Conservation (phyloP, 192 early-diverging fungal species). For the Backusella tarrabulga region DNA sequence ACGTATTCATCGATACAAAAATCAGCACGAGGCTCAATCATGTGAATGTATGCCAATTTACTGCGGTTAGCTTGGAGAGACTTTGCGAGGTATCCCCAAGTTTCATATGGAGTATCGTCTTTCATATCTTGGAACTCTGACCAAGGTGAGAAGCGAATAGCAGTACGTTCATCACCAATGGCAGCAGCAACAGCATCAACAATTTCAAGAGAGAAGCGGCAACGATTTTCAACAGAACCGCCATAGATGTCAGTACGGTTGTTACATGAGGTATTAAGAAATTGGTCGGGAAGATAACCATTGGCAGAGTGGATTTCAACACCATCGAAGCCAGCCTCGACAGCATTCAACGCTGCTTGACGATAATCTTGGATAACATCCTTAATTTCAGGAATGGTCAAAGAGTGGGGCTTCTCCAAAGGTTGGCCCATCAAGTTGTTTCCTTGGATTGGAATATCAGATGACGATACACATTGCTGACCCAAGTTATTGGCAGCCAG, state of each 20-base stretch:
- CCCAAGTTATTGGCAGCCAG: background rate
- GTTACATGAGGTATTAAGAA: conserved; percentile 80
- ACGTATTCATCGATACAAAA: background rate
- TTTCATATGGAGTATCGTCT: conserved; percentile 20
- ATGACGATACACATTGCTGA: conserved; percentile 20
- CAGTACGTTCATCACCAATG: conserved; percentile 27
- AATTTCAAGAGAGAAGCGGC: conserved; percentile 22
- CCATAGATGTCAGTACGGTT: conserved; percentile 55
- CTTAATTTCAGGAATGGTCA: conserved; percentile 10
- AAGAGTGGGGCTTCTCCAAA: conserved; percentile 19
- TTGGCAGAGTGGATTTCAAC: conserved; percentile 89
- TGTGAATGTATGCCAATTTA: conserved; percentile 30
- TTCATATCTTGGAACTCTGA: conserved; percentile 29
- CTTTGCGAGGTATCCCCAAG: conserved; percentile 21
- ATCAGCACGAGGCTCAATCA: conserved; percentile 23
- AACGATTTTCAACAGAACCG: conserved; percentile 20
- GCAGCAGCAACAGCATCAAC: conserved; percentile 19
- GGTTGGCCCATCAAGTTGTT: background rate
- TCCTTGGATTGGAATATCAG: conserved; percentile 19
- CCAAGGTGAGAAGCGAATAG: conserved; percentile 33
- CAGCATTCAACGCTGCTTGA: conserved; percentile 64
- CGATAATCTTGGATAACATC: conserved; percentile 3
- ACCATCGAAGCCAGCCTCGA: conserved; percentile 81
- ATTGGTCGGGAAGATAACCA: conserved; percentile 82
- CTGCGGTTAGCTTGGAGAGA: conserved; percentile 22